These are phyloP conservation scores for Sclerotinia subarctica DNA, from an alignment of 2,329 filamentous ascomycete species.

Conservation along the genomic window DNA sequence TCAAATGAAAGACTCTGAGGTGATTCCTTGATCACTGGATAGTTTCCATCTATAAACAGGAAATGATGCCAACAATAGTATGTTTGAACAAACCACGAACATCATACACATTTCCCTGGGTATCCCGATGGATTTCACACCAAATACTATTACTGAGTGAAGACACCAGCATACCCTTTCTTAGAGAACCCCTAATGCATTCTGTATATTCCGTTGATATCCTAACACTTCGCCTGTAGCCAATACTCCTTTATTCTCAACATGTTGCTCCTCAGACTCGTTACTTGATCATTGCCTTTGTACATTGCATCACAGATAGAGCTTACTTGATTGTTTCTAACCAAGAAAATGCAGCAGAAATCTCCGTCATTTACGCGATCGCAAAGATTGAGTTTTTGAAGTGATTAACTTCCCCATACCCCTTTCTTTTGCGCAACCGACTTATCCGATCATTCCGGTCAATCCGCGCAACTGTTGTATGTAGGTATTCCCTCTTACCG, in stretches of 20 bases:
- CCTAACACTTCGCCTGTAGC: background rate
- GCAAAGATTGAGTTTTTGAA: background rate
- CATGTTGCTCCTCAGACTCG: background rate
- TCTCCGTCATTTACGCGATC: background rate
- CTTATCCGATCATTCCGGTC: background rate
- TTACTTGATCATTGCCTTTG: background rate
- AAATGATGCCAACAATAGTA: background rate
- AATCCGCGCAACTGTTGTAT: too few species aligned
- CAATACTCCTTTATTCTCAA: background rate
- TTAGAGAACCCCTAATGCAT: too few species aligned
- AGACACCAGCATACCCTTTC: too few species aligned
- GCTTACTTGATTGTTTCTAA: background rate
- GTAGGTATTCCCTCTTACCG: background rate
- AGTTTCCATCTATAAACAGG: background rate
- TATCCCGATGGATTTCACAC: background rate
- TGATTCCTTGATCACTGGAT: background rate
- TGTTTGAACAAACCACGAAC: background rate
- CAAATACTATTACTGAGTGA: background rate
- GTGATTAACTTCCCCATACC: background rate
- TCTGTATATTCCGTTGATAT: background rate
- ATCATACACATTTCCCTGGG: background rate
- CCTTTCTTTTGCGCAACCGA: background rate
- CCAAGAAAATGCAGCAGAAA: background rate
- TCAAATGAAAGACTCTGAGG: background rate
- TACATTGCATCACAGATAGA: too few species aligned